Conservation (phyloP, 345 rosid species). For the Rhodamnia rubescens region DNA sequence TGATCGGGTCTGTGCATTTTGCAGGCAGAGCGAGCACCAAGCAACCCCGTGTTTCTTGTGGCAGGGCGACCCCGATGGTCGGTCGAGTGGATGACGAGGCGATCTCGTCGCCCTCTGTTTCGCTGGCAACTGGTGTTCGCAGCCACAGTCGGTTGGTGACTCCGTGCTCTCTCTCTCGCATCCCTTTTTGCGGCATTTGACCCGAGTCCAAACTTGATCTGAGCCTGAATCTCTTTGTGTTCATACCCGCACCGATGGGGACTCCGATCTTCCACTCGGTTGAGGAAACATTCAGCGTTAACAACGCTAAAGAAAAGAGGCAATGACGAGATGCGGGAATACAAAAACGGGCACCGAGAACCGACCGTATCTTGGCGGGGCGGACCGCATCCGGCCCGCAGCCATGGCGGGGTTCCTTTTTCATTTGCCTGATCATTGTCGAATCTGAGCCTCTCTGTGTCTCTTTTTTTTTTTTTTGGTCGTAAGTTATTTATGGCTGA, state of each 20-base stretch:
- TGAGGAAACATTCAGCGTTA: neutral
- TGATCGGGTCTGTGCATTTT: neutral
- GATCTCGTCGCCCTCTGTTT: too few species aligned
- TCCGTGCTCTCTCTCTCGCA: neutral
- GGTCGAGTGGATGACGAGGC: too few species aligned
- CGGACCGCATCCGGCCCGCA: too few species aligned
- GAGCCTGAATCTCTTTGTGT: neutral
- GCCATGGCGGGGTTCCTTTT: constrained; percentile 2
- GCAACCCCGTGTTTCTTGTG: too few species aligned
- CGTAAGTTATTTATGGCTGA: too few species aligned
- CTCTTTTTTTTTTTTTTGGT: too few species aligned
- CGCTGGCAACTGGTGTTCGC: neutral
- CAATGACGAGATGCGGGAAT: neutral
- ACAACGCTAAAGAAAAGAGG: neutral
- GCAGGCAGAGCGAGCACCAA: neutral
- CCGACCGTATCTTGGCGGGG: constrained; percentile 7
- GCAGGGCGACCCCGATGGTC: neutral
- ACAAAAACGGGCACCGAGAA: neutral
- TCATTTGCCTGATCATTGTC: neutral
- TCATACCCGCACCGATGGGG: neutral
- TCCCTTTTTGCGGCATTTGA: neutral
- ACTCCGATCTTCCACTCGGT: neutral
- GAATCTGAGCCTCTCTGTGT: neutral
- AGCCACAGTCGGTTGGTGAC: neutral
- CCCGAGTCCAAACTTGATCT: neutral